Conservation (phyloP, 139 green algal genomes). For the Protoeuglena noctilucae region DNA sequence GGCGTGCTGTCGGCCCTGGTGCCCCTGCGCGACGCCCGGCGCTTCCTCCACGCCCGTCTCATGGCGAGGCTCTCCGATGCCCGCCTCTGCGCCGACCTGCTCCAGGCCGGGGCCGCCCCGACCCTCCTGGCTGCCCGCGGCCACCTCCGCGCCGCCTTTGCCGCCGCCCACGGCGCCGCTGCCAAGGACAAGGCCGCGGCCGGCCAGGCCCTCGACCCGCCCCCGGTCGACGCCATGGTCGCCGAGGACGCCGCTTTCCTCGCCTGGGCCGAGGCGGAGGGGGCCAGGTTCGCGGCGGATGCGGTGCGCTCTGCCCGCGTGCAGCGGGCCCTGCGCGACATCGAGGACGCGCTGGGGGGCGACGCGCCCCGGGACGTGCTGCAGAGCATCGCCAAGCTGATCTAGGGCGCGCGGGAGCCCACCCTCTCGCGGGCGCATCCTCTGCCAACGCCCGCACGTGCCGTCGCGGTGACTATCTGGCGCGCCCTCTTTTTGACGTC, state of each 20-base stretch:
- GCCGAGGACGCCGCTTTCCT: slow-evolving; percentile 39
- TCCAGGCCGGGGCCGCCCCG: not conserved
- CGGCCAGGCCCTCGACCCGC: not conserved
- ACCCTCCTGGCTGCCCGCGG: not conserved
- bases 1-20: slow-evolving; percentile 73
- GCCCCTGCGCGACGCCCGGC: slow-evolving; percentile 57
- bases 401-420: too few relatives aligned
- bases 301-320: slow-evolving; percentile 28
- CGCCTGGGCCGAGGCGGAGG: slow-evolving; percentile 42
- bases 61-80: slow-evolving; percentile 30
- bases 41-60: slow-evolving; percentile 69
- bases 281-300: slow-evolving; percentile 12
- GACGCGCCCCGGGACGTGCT: slow-evolving; percentile 33
- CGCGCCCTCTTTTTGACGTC: too few relatives aligned
- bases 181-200: slow-evolving; percentile 1
- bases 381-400: too few relatives aligned
- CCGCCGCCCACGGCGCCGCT: not conserved
- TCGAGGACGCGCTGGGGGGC: slow-evolving; percentile 22
- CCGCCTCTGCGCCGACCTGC: not conserved
- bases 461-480: too few relatives aligned
- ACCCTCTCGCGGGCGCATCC: too few relatives aligned
- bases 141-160: not conserved
- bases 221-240: too few relatives aligned
- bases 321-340: slow-evolving; percentile 18
- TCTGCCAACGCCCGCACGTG: too few relatives aligned